Base-by-base conservation (phyloP, 257 asterid species). In the Nicotiana otophora region DNA sequence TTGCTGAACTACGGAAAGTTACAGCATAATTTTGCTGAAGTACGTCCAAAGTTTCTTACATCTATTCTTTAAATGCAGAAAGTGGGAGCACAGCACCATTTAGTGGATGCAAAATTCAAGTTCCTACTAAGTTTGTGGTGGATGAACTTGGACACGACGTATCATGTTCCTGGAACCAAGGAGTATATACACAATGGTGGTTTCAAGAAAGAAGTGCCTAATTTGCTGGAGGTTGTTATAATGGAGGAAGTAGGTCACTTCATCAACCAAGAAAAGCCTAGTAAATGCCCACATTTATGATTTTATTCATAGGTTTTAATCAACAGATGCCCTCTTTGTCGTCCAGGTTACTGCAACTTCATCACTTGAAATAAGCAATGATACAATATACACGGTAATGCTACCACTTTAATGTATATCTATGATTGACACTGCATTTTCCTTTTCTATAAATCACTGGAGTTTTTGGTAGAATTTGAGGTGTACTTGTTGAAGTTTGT, bases 171-270 rank as follows among this genome's bases (percentile, higher is more conserved):
- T 1, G 98, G 99, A 4, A 92, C 86, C 20, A 92, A 92, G 91
- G 94, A 90, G 70, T 93, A 89, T 34, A 90, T 95, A 54, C 90
- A 89, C 84, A 83, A 82, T 4, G 98, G 99, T 3, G 94, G 97
- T 30, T 89, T 95, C 89, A 85, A 89, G 83, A 83, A 78, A 81
- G 82, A 84, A 0, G 98, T 95, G 46, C 99, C 98, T 1, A 91
- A 86, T 82, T 83, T 95, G 86, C 95, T 93, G 81, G 97, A 93
- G 76, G 12, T 90, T 3, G 92, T 95, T 51, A 76, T 95, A 67
- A 90, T 95, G 98, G 93, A 93, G 87, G 99, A 97, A 39, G 99
- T 92, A 31, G 99, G 91, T 82, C 99, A 93, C 88, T 95, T 93
- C 79, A 57, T 90, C 66, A 87, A 91, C 83, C 90, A 92, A 86